Conservation (phyloP, 2,329 filamentous ascomycete species). For the Neocucurbitaria cava region DNA sequence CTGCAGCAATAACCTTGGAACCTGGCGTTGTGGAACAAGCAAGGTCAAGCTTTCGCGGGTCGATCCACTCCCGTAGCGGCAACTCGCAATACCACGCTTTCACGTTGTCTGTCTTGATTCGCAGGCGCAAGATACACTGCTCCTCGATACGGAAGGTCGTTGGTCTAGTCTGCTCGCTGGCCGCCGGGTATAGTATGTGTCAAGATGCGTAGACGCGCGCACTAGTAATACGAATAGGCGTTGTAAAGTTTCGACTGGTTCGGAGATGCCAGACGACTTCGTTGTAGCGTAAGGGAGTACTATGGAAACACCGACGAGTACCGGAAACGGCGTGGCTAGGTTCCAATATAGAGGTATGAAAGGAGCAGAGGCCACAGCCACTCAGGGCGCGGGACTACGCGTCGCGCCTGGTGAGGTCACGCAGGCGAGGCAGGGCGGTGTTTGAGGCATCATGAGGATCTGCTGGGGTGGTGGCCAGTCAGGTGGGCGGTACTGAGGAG, state of each 20-base stretch:
- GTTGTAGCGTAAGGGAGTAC: slow-evolving; percentile 2
- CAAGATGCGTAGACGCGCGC: slow-evolving; percentile 1
- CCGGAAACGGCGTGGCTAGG: neutral
- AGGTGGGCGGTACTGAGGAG: slow-evolving; percentile 11
- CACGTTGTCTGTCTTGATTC: slow-evolving; percentile 30
- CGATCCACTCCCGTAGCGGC: slow-evolving; percentile 33
- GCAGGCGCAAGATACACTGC: slow-evolving; percentile 11
- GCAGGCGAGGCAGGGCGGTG: slow-evolving; percentile 31
- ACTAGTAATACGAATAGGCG: slow-evolving; percentile 3
- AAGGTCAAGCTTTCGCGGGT: slow-evolving; percentile 38
- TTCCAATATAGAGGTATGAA: slow-evolving; percentile 11
- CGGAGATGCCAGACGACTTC: neutral
- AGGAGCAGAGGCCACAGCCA: slow-evolving; percentile 34
- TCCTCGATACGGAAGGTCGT: slow-evolving; percentile 29
- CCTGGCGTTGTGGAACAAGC: slow-evolving; percentile 12
- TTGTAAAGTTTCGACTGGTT: slow-evolving; percentile 16
- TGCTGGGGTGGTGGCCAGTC: slow-evolving; percentile 30
- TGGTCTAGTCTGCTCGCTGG: slow-evolving; percentile 12
- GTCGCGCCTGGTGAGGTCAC: slow-evolving; percentile 34
- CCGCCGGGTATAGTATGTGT: slow-evolving; percentile 4
- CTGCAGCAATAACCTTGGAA: slow-evolving; percentile 1
- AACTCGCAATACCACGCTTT: slow-evolving; percentile 27
- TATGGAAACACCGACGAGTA: slow-evolving; percentile 7
- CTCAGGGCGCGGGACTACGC: slow-evolving; percentile 41
- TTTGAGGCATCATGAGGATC: slow-evolving; percentile 45